Conservation (phyloP, 768 basidiomycete species). For the Pleurotus pulmonarius region DNA sequence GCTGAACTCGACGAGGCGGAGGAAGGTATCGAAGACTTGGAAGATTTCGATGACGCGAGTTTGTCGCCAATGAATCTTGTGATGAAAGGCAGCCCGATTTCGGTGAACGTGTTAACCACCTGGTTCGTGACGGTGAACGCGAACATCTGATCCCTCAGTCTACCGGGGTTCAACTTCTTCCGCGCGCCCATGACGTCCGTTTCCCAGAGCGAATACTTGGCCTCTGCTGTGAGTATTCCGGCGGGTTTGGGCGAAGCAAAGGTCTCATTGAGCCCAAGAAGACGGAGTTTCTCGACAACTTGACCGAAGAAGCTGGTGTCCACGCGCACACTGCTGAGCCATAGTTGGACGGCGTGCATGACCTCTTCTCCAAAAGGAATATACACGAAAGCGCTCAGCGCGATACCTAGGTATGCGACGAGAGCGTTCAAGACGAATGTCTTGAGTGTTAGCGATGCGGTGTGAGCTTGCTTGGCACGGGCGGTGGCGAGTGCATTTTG, state of each 20-base stretch:
- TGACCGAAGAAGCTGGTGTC: neutral
- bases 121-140: slow-evolving; percentile 91
- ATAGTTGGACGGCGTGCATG: slow-evolving; percentile 55
- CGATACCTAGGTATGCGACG: slow-evolving; percentile 89
- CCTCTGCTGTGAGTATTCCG: neutral
- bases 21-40: slow-evolving; percentile 17
- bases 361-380: slow-evolving; percentile 88
- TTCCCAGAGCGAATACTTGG: slow-evolving; percentile 42
- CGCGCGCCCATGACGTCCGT: slow-evolving; percentile 45
- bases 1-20: neutral
- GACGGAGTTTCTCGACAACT: neutral
- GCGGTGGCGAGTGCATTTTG: slow-evolving; percentile 4
- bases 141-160: slow-evolving; percentile 90
- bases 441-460: slow-evolving; percentile 82
- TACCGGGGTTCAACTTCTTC: slow-evolving; percentile 57
- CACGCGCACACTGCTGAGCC: slow-evolving; percentile 18
- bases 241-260: neutral
- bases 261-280: slow-evolving; percentile 3
- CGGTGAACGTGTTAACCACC: slow-evolving; percentile 69
- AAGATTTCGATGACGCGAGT: slow-evolving; percentile 33
- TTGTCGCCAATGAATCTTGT: slow-evolving; percentile 55
- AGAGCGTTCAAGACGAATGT: slow-evolving; percentile 86
- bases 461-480: slow-evolving; percentile 38
- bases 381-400: slow-evolving; percentile 92
- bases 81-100: slow-evolving; percentile 80